These are phyloP conservation scores for Vitis rotundifolia DNA, from an alignment of 164 flowering plant genomes.

Conservation along the genomic window DNA sequence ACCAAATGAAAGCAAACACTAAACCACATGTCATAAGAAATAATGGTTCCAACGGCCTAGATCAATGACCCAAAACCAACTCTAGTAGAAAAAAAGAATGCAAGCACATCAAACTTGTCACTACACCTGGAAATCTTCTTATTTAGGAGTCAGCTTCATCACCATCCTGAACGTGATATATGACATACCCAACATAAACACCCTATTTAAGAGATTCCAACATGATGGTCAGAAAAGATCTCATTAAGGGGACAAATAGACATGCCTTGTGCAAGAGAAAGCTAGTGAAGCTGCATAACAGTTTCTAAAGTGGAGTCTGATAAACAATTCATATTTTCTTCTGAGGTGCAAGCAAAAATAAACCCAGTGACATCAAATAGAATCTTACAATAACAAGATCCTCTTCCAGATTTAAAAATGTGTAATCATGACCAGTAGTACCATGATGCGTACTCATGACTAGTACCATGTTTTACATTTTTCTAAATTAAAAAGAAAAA, in stretches of 20 bases:
- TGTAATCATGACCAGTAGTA: too few relatives aligned
- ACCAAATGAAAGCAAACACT: conserved; percentile 13
- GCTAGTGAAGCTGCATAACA: conserved; percentile 10
- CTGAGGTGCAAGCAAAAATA: neutral
- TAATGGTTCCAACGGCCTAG: conserved; percentile 20
- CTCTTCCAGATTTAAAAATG: too few relatives aligned
- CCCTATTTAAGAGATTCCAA: conserved; percentile 59
- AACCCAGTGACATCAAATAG: neutral
- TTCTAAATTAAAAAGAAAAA: too few relatives aligned
- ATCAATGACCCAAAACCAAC: conserved; percentile 24
- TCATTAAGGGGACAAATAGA: conserved; percentile 21
- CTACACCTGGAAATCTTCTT: conserved; percentile 49
- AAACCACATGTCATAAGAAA: conserved; percentile 12
- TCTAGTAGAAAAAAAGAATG: conserved; percentile 22
- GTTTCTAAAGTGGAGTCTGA: neutral
- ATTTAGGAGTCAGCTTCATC: conserved; percentile 41
- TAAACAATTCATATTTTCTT: neutral
- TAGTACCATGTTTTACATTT: too few relatives aligned
- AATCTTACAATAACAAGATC: neutral
- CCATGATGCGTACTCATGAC: too few relatives aligned
- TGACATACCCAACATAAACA: conserved; percentile 47
- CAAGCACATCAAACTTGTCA: conserved; percentile 40
- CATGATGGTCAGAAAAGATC: conserved; percentile 40
- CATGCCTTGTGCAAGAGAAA: conserved; percentile 27
- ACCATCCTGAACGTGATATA: conserved; percentile 51